phyloP scores from a whole-genome alignment of 257 asterid species.

The Solanum pimpinellifolium region DNA sequence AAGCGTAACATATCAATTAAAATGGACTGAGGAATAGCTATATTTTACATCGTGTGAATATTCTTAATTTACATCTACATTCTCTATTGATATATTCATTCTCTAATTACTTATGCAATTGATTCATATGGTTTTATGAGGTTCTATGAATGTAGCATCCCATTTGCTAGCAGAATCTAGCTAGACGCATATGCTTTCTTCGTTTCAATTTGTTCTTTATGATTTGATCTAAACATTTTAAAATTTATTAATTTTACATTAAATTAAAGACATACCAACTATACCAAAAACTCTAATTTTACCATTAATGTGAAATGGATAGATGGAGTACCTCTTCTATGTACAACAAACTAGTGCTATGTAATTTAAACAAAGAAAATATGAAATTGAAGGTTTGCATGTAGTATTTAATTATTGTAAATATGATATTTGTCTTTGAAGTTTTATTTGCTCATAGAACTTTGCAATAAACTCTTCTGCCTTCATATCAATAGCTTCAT shows the following conservation, averaged over 20 bases:
- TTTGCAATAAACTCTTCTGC: conserved; percentile 73
- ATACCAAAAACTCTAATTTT: rapidly evolving
- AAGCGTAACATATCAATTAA: no score
- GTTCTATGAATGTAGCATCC: no score
- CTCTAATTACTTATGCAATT: neutral
- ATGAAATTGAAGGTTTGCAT: no score
- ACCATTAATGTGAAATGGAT: neutral
- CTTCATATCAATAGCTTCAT: conserved; percentile 54
- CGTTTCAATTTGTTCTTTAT: no score
- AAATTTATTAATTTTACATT: no score
- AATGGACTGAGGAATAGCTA: neutral
- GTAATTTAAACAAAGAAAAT: no score
- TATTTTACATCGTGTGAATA: neutral
- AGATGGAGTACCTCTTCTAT: neutral
- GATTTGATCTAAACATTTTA: rapidly evolving
- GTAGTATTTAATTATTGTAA: neutral
- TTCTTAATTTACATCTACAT: neutral
- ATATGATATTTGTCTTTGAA: conserved; percentile 44
- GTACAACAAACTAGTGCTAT: neutral
- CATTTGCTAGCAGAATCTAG: no score
- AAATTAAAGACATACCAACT: no score
- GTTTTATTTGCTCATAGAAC: conserved; percentile 58
- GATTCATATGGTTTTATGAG: neutral
- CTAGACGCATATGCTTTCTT: no score
- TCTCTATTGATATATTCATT: no score